Base-by-base conservation (phyloP, 768 basidiomycete genomes). In the Filobasidium floriforme region DNA sequence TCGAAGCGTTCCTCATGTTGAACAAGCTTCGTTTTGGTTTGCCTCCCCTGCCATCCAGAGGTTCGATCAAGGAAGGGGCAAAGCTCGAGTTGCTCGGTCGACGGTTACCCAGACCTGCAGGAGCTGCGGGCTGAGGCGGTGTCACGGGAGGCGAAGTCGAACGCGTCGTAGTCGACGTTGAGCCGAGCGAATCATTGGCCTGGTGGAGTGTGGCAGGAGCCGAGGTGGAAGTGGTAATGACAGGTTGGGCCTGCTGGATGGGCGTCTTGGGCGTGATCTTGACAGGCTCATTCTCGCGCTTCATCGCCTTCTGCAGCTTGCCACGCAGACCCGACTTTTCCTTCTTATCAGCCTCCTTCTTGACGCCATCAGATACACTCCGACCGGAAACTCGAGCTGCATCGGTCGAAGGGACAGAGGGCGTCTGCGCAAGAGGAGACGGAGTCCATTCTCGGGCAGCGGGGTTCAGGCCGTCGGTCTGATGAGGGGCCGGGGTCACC, bases 1-100 rank as follows among this genome's bases (percentile, higher is more conserved):
- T 93, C 63, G 87, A 89, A 51, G 87, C 85, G 76, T 96, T 94
- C 70, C 88, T 86, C 69, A 89, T 85, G 78, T 92, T 96, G 83
- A 98, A 93, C 70, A 97, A 86, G 83, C 51, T 87, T 57, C 66
- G 67, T 73, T 80, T 75, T 81, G 84, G 70, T 81, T 82, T 40
- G 66, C 75, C 68, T 81, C 83, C 71, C 81, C 82, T 26, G 65
- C 75, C 68, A 29, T 66, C 66, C 4, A 69, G 72, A 11, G 78
- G 72, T 29, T 76, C 78, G 44, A 78, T 73, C 60, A 69, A 44
- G 57, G 64, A 64, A 43, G 68, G 62, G 18, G 66, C 65, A 60
- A 65, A 66, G 55, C 61, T 68, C 22, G 66, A 54, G 41, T 68
- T 65, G 60, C 65, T 66, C 40, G 65, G 69, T 51, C 65, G 61